Conservation (phyloP, 1,284 basidiomycete genomes). For the Sphaerobolus stellatus region DNA sequence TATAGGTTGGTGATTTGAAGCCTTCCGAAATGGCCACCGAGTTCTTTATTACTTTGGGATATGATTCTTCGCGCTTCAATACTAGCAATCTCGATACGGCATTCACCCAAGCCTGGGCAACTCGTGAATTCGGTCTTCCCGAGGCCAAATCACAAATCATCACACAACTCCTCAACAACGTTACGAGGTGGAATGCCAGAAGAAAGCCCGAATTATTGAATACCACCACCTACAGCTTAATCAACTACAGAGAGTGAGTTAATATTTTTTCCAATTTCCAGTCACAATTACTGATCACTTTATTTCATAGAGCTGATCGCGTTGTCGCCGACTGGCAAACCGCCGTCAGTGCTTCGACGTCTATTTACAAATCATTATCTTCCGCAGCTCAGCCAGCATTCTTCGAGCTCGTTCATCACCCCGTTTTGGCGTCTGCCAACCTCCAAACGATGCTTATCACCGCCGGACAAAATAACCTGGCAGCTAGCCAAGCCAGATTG, state of each 20-base stretch:
- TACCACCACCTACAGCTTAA: conserved; percentile 59
- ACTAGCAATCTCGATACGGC: conserved; percentile 48
- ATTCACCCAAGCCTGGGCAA: conserved; percentile 61
- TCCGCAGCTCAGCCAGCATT: conserved; percentile 52
- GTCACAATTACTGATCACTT: neutral
- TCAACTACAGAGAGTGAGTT: conserved; percentile 66
- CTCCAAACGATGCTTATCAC: conserved; percentile 56
- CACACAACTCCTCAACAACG: conserved; percentile 52
- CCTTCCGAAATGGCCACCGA: conserved; percentile 70
- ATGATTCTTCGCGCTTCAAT: conserved; percentile 55
- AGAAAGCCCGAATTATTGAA: conserved; percentile 70
- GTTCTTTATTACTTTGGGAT: conserved; percentile 66
- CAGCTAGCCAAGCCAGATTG: conserved; percentile 61
- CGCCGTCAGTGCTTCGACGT: conserved; percentile 49
- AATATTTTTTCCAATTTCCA: neutral
- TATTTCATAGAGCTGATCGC: conserved; percentile 49
- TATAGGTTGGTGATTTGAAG: conserved; percentile 61
- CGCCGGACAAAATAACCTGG: conserved; percentile 60
- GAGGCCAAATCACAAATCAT: conserved; percentile 41
- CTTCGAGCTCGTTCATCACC: conserved; percentile 67
- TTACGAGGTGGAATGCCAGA: conserved; percentile 60
- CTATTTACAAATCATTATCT: conserved; percentile 54
- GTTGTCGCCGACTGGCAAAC: conserved; percentile 50
- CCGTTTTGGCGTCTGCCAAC: conserved; percentile 57
- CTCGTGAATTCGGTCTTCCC: conserved; percentile 60